These are phyloP conservation scores for Neurospora crassa DNA, from an alignment of 2,329 filamentous ascomycete species.

Conservation along the genomic window DNA sequence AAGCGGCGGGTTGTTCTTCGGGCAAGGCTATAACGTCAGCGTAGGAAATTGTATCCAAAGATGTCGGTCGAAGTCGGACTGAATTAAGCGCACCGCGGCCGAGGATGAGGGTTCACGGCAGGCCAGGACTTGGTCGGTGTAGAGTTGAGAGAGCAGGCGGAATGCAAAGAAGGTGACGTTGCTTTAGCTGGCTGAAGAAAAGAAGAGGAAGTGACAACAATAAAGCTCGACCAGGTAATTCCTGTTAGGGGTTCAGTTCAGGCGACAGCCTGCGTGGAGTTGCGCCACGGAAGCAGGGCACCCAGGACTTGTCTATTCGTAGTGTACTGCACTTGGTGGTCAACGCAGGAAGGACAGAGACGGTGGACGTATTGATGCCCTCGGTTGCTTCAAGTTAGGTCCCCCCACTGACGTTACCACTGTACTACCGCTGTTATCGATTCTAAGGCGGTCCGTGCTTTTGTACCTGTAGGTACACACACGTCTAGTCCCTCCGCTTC, in stretches of 20 bases:
- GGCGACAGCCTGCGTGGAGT: background rate
- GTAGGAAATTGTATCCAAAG: background rate
- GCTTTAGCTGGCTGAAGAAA: background rate
- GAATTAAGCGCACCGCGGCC: background rate
- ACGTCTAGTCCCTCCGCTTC: background rate
- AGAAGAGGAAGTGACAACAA: background rate
- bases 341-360: background rate
- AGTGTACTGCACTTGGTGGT: background rate
- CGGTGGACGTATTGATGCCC: background rate
- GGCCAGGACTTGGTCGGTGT: background rate
- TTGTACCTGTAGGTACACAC: background rate
- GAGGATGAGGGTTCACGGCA: background rate
- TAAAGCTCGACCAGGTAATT: background rate
- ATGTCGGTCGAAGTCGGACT: background rate
- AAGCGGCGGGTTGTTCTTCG: background rate
- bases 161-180: background rate
- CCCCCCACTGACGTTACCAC: background rate
- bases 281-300: background rate
- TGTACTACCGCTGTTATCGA: background rate
- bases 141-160: background rate
- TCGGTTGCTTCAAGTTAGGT: no score
- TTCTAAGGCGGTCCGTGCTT: background rate
- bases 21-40: background rate
- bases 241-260: background rate
- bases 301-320: background rate